Base-by-base conservation (phyloP, 2,329 filamentous ascomycete species). In the Dryadomyces sulphureus region DNA sequence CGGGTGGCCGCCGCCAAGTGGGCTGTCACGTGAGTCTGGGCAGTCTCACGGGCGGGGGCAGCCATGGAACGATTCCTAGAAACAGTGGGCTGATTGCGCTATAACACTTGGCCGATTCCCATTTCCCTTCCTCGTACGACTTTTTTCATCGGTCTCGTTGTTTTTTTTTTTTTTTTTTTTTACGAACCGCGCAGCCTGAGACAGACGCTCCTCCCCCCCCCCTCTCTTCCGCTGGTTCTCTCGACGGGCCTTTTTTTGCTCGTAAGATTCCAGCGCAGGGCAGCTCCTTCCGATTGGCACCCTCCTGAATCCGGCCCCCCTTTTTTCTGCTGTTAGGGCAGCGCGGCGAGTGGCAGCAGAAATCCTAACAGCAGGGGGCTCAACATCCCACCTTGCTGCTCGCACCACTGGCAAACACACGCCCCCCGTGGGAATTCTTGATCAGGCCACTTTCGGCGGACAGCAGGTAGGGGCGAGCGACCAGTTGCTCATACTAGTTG, bases 41-140 rank as follows among this genome's bases (percentile, higher is more conserved):
- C 27, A 14, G 9, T 38, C 16, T 38, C 12, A 24, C 25, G 11
- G 41, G 22, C 24, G 22, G 36, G 47, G 24, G 40, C 32, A 39
- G 36, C 38, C 30, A 47, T 53, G 50, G 52, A 45, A 52, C 52
- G 52, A 53, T 53, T 50, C 45, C 25, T 43, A 43, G 32, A 35
- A 27, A 40, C 47, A 39, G 48, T 53, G 52, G 52, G 48, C 52
- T 53, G 52, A 53, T 52, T 19, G 21, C 35, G 45, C 48, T 49
- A 43, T 48, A 49, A 43, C 45, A 46, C 43, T 40, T 47, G 42
- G 25, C 43, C 24, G 34, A 32, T 45, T 41, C 43, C 38, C 35
- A 38, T 17, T 35, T 41, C 48, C 27, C 25, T 47, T 46, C 45
- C 46, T 51, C 48, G 45, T 47, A 49, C 45, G 41, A 51, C 43